Percentiles rank a stretch among this genome's conserved stretches.
These are phyloP conservation scores for Sporothrix sp. DNA, from an alignment of 2,329 filamentous ascomycete genomes.

Conservation along the genomic window DNA sequence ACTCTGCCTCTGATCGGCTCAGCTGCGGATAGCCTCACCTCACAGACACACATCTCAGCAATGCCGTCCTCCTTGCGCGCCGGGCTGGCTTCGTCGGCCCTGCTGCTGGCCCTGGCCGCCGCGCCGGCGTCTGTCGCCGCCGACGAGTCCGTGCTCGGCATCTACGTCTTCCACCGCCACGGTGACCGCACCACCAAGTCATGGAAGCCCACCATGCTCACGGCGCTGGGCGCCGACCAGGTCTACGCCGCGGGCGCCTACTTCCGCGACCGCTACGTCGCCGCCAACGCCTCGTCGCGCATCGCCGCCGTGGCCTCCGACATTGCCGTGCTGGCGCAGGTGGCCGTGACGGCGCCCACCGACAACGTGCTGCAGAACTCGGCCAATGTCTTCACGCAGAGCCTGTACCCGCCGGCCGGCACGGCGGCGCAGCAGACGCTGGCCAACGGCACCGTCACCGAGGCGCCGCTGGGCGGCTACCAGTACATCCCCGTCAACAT, in stretches of 20 bases:
- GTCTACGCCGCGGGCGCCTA: slow-evolving; percentile 62
- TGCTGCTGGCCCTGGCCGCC: slow-evolving; percentile 10
- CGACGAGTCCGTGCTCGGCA: slow-evolving; percentile 66
- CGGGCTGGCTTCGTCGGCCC: not conserved
- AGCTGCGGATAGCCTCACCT: not conserved
- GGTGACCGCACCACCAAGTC: slow-evolving; percentile 79
- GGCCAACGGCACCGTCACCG: slow-evolving; percentile 57
- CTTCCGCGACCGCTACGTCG: slow-evolving; percentile 69
- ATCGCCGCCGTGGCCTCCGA: slow-evolving; percentile 59
- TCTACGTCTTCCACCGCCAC: slow-evolving; percentile 82
- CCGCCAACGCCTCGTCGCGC: slow-evolving; percentile 43
- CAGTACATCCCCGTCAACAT: slow-evolving; percentile 71
- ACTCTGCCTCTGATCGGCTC: not conserved
- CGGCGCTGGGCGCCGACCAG: slow-evolving; percentile 68
- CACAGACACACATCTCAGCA: not conserved
- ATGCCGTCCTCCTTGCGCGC: not conserved
- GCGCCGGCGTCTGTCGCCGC: slow-evolving; percentile 5
- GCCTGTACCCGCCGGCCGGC: slow-evolving; percentile 71
- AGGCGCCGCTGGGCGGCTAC: slow-evolving; percentile 66
- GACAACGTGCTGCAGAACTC: slow-evolving; percentile 75
- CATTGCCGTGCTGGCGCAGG: slow-evolving; percentile 57
- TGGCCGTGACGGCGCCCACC: slow-evolving; percentile 60
- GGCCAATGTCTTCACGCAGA: slow-evolving; percentile 72
- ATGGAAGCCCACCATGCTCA: slow-evolving; percentile 61
- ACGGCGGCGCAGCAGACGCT: slow-evolving; percentile 48